Percentiles rank a stretch among this genome's conserved stretches.
Evolutionary conservation across 495 filamentous ascomycete genomes (phyloP).

Genomic region (Penicillium soppii): DNA sequence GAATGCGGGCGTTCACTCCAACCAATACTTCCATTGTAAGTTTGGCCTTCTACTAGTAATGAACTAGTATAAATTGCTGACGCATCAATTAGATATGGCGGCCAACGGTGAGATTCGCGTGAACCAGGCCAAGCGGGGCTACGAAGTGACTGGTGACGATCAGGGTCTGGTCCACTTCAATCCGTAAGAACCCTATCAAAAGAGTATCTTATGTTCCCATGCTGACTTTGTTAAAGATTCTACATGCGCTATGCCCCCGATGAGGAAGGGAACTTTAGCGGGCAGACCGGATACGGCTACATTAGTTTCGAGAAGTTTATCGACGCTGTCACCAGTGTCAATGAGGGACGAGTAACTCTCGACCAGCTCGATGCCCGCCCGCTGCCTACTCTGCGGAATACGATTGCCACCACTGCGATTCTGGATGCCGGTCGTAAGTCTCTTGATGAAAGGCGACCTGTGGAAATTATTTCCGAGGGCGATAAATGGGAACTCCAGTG

Average conservation of each 20-base stretch:
- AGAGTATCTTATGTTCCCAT: not conserved
- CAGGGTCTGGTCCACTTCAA: conserved; percentile 78
- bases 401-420: conserved; percentile 87
- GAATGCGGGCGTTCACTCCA: conserved; percentile 86
- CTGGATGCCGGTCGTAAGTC: conserved; percentile 80
- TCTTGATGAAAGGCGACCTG: conserved; percentile 74
- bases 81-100: conserved; percentile 60
- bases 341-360: conserved; percentile 67
- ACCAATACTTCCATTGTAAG: conserved; percentile 90
- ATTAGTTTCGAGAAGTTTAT: conserved; percentile 96
- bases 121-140: conserved; percentile 92
- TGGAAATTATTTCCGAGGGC: conserved; percentile 65
- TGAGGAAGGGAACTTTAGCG: conserved; percentile 90
- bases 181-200: conserved; percentile 44
- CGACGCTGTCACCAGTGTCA: conserved; percentile 76
- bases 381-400: conserved; percentile 82
- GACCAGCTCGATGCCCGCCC: conserved; percentile 75
- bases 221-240: conserved; percentile 48
- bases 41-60: not conserved
- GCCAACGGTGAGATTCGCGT: conserved; percentile 80
- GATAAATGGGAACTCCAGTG: conserved; percentile 71
- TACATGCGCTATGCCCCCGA: conserved; percentile 97
- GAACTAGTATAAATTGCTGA: conserved; percentile 5
- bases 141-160: conserved; percentile 85
- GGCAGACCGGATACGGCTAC: conserved; percentile 91